A percentile compares a stretch with the other conserved stretches of the same genome.
Conservation (phyloP, 371 early-diverging fungal genomes). For the Chytridium lagenaria region DNA sequence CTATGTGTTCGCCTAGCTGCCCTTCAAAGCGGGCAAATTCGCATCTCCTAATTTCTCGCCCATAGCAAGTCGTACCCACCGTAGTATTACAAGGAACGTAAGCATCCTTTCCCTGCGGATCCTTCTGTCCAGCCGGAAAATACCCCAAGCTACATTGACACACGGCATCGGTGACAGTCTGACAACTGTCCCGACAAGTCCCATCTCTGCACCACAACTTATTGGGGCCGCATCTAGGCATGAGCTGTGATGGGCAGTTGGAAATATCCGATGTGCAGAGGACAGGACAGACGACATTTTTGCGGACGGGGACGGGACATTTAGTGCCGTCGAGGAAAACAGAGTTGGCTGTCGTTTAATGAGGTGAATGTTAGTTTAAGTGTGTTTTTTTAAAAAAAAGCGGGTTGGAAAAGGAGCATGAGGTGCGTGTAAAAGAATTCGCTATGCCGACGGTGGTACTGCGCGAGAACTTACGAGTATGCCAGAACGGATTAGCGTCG, state of each 20-base stretch:
- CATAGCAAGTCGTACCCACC: constrained; percentile 1
- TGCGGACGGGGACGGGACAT: constrained; percentile 54
- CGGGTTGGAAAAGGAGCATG: not conserved
- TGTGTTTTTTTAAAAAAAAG: too few species aligned
- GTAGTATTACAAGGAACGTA: constrained; percentile 34
- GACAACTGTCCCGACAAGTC: constrained; percentile 58
- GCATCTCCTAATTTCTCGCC: not conserved
- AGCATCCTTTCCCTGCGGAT: constrained; percentile 25
- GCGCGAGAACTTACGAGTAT: constrained; percentile 22
- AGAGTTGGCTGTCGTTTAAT: constrained; percentile 53
- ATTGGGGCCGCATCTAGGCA: constrained; percentile 57
- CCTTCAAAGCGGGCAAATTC: not conserved
- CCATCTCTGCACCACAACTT: constrained; percentile 64
- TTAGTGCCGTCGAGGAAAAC: constrained; percentile 54
- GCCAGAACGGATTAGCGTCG: constrained; percentile 18
- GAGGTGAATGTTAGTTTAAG: not conserved
- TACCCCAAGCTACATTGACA: constrained; percentile 32
- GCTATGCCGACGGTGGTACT: not conserved
- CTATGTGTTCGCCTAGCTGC: too few species aligned
- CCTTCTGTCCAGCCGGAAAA: constrained; percentile 40
- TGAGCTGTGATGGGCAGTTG: constrained; percentile 49
- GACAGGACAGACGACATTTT: constrained; percentile 56
- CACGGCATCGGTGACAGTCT: constrained; percentile 49
- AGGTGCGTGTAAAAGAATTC: not conserved
- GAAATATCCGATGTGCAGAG: constrained; percentile 56